Percentiles rank a stretch among this genome's conserved stretches.
Evolutionary conservation across 164 flowering plant genomes (phyloP).

Genomic region (Sextonia rubra): DNA sequence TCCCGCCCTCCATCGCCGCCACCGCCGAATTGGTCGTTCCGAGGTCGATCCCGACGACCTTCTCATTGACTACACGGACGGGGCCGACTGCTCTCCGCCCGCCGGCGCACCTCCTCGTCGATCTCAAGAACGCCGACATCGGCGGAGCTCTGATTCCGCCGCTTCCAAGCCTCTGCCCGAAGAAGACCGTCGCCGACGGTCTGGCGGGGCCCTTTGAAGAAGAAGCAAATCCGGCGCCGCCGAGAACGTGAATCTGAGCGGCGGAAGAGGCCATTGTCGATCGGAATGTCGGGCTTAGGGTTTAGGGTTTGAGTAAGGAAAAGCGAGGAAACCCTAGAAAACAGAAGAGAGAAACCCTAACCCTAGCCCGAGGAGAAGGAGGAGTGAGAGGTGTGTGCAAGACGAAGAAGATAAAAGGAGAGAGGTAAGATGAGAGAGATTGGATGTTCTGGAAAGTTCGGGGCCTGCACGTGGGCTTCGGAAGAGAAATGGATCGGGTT

Average conservation of each 20-base stretch:
- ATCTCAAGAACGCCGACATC: conserved; percentile 16
- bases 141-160: conserved; percentile 6
- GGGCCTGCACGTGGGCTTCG: too few species aligned
- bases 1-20: conserved; percentile 74
- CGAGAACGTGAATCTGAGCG: conserved; percentile 41
- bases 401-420: too few species aligned
- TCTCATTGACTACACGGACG: conserved; percentile 43
- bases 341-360: too few species aligned
- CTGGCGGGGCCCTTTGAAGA: conserved; percentile 9
- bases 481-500: too few species aligned
- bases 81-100: conserved; percentile 19
- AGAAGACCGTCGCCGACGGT: conserved; percentile 19
- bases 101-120: conserved; percentile 13
- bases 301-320: neutral
- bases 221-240: conserved; percentile 20
- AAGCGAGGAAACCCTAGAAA: neutral
- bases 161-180: conserved; percentile 30
- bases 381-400: too few species aligned
- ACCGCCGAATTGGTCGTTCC: conserved; percentile 73
- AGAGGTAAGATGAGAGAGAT: too few species aligned
- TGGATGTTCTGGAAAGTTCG: too few species aligned
- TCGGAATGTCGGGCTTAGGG: neutral
- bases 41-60: conserved; percentile 64
- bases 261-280: conserved; percentile 39
- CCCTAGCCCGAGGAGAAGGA: too few species aligned